Evolutionary conservation across 192 early-diverging fungal species (phyloP).

Genomic region (Backusella sp.): DNA sequence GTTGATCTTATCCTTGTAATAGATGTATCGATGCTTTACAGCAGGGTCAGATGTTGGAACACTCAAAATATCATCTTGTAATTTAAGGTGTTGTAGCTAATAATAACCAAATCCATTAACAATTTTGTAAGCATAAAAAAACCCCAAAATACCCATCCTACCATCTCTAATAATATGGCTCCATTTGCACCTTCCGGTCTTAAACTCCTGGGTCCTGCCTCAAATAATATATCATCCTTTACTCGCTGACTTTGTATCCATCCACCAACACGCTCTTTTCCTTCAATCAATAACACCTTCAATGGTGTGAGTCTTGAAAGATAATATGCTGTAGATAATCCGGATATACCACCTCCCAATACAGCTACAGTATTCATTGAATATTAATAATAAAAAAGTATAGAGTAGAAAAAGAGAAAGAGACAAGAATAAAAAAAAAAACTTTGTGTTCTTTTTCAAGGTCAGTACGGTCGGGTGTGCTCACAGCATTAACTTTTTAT

Average conservation of each 20-base stretch:
- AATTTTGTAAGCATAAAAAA: no score
- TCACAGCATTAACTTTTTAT: not conserved
- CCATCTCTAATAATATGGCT: conserved; percentile 72
- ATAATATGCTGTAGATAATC: conserved; percentile 83
- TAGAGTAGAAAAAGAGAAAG: not conserved
- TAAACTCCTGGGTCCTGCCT: conserved; percentile 82
- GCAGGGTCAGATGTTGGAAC: conserved; percentile 64
- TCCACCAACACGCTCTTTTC: conserved; percentile 70
- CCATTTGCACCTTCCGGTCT: conserved; percentile 70
- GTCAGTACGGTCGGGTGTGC: not conserved
- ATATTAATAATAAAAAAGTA: not conserved
- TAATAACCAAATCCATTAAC: not conserved
- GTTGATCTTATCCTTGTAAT: conserved; percentile 67
- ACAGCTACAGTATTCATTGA: conserved; percentile 52
- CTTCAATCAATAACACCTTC: conserved; percentile 74
- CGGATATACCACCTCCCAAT: conserved; percentile 90
- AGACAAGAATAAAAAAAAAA: not conserved
- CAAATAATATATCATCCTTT: conserved; percentile 54
- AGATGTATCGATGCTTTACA: conserved; percentile 81
- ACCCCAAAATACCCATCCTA: conserved; percentile 22
- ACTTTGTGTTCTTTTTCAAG: not conserved
- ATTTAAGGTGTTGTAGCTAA: conserved; percentile 63
- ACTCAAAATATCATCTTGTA: conserved; percentile 54
- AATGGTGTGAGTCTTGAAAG: conserved; percentile 49
- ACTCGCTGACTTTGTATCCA: conserved; percentile 76